Conservation (phyloP, 371 early-diverging fungal genomes). For the Actinomortierella ambigua region DNA sequence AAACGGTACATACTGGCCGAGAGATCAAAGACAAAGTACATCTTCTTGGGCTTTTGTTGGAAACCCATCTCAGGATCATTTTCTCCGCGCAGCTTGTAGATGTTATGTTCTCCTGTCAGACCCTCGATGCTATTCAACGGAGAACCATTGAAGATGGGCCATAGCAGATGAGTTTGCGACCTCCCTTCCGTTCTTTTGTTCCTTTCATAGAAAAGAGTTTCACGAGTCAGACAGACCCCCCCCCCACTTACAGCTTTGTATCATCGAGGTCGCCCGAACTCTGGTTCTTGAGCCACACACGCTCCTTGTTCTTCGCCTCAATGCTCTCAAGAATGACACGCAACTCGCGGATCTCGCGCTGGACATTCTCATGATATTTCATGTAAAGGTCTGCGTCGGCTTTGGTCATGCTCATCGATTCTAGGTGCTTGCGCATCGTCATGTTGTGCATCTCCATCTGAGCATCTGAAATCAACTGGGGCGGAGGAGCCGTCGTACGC, state of each 20-base stretch:
- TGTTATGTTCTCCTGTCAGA: constrained; percentile 77
- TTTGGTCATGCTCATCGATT: constrained; percentile 73
- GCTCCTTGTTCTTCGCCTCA: constrained; percentile 83
- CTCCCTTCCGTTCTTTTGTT: too few species aligned
- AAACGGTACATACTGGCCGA: constrained; percentile 82
- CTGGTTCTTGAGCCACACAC: constrained; percentile 85
- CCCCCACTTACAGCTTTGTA: constrained; percentile 63
- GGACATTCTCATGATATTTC: constrained; percentile 63
- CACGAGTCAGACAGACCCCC: neutral
- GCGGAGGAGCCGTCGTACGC: constrained; percentile 48
- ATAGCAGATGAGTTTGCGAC: too few species aligned
- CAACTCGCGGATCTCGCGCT: constrained; percentile 76
- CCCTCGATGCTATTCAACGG: constrained; percentile 69
- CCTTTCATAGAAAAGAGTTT: neutral
- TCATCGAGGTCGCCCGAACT: constrained; percentile 86
- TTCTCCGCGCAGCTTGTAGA: constrained; percentile 84
- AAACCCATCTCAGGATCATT: constrained; percentile 74
- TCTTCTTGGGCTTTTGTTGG: constrained; percentile 78
- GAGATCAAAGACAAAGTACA: constrained; percentile 83
- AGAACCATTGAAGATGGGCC: too few species aligned
- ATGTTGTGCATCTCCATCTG: constrained; percentile 69
- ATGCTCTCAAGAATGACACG: constrained; percentile 78
- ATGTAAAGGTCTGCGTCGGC: constrained; percentile 68
- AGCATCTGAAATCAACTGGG: constrained; percentile 42
- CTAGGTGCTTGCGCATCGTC: constrained; percentile 66